A percentile compares a stretch with the other conserved stretches of the same genome.
Conservation (phyloP, 1,284 basidiomycete genomes). For the Coniferiporia weirii region DNA sequence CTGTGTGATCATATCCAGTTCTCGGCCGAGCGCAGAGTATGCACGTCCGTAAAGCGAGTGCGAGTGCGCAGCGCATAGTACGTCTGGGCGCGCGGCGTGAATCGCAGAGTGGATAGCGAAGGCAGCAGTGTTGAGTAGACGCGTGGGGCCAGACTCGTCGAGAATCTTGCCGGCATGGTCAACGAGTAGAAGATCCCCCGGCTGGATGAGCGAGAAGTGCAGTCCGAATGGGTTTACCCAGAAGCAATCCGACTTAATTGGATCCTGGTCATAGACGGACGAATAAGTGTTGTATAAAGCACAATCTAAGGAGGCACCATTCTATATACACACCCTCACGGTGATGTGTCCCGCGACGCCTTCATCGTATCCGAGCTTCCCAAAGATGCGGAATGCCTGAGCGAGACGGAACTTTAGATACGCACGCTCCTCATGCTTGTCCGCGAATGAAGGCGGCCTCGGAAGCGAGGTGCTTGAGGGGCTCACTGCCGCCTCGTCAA, state of each 20-base stretch:
- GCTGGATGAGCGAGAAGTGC: slow-evolving; percentile 43
- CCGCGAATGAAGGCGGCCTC: slow-evolving; percentile 30
- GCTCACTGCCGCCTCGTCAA: too few relatives aligned
- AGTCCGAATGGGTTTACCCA: slow-evolving; percentile 51
- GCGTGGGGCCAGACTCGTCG: slow-evolving; percentile 36
- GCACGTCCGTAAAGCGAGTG: slow-evolving; percentile 61
- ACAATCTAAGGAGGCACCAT: neutral
- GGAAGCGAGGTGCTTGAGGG: slow-evolving; percentile 5
- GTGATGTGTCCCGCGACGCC: slow-evolving; percentile 63
- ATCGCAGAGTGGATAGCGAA: slow-evolving; percentile 52
- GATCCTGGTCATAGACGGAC: slow-evolving; percentile 31
- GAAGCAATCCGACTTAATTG: slow-evolving; percentile 45
- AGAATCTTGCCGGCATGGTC: slow-evolving; percentile 46
- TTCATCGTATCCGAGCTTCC: slow-evolving; percentile 53
- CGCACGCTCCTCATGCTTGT: slow-evolving; percentile 40
- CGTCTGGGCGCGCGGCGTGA: slow-evolving; percentile 56
- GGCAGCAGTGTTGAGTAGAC: slow-evolving; percentile 41
- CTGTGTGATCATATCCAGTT: slow-evolving; percentile 49
- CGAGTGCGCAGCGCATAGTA: slow-evolving; percentile 59
- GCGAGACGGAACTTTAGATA: slow-evolving; percentile 51
- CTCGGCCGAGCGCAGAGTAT: slow-evolving; percentile 52
- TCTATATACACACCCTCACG: slow-evolving; percentile 34
- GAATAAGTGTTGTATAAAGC: neutral
- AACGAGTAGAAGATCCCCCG: slow-evolving; percentile 42
- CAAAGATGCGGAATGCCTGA: slow-evolving; percentile 46